Evolutionary conservation across 371 early-diverging fungal genomes (phyloP).

Genomic region (Syncephalastrum contaminatum): DNA sequence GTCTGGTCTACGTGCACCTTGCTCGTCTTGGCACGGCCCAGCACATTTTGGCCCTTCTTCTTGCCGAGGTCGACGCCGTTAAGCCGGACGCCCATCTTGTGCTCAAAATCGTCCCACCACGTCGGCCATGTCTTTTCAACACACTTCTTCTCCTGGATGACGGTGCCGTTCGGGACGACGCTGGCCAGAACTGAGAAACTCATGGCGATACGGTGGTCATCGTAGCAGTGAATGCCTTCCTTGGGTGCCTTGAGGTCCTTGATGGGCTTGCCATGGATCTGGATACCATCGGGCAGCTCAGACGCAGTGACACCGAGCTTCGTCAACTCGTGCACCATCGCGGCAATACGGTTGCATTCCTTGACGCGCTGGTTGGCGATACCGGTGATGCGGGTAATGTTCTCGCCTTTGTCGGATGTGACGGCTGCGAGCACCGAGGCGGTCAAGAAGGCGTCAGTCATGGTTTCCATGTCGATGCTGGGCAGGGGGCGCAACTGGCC

Average conservation of each 20-base stretch:
- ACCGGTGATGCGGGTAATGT: constrained; percentile 84
- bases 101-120: constrained; percentile 95
- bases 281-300: constrained; percentile 90
- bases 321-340: constrained; percentile 91
- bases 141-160: constrained; percentile 90
- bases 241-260: constrained; percentile 55
- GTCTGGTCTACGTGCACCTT: constrained; percentile 23
- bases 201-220: constrained; percentile 98
- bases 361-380: constrained; percentile 98
- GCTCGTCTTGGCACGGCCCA: constrained; percentile 19
- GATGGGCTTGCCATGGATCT: constrained; percentile 73
- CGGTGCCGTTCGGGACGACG: constrained; percentile 71
- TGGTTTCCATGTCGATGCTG: constrained; percentile 93
- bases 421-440: constrained; percentile 93
- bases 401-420: constrained; percentile 54
- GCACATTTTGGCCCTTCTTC: constrained; percentile 30
- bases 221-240: constrained; percentile 87
- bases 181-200: constrained; percentile 86
- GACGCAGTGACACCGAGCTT: constrained; percentile 85
- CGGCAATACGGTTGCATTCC: constrained; percentile 96
- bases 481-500: constrained; percentile 74
- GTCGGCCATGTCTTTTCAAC: constrained; percentile 98
- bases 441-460: constrained; percentile 98
- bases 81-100: constrained; percentile 69
- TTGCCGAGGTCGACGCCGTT: constrained; percentile 73